Evolutionary conservation across 1,139 yeast genomes (phyloP).

Genomic region (Wickerhamiella infanticola): DNA sequence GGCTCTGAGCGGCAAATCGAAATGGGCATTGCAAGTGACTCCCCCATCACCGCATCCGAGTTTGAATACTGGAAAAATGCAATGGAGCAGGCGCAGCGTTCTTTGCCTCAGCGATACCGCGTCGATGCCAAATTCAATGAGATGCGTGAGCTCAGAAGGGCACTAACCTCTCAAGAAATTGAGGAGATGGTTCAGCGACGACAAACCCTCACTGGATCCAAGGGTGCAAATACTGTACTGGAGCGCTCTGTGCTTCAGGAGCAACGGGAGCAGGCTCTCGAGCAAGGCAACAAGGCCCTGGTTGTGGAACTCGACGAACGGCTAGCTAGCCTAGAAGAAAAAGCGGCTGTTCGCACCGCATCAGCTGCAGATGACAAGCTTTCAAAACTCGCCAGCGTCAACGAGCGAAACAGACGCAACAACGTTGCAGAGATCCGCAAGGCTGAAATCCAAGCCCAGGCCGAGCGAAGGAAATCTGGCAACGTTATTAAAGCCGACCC

Average conservation of each 20-base stretch:
- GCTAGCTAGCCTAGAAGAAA: conserved; percentile 24
- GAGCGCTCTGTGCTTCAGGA: conserved; percentile 61
- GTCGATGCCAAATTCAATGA: conserved; percentile 52
- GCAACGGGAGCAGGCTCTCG: conserved; percentile 61
- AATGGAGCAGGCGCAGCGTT: conserved; percentile 42
- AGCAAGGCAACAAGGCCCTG: conserved; percentile 39
- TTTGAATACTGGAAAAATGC: conserved; percentile 52
- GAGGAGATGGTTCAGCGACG: conserved; percentile 67
- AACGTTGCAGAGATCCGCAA: conserved; percentile 63
- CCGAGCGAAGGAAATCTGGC: conserved; percentile 36
- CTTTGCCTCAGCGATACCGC: conserved; percentile 48
- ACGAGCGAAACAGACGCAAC: conserved; percentile 67
- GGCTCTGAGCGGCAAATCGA: conserved; percentile 57
- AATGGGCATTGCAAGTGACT: conserved; percentile 67
- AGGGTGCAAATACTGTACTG: conserved; percentile 64
- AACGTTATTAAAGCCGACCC: conserved; percentile 46
- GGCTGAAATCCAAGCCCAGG: conserved; percentile 57
- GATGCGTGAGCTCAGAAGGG: conserved; percentile 46
- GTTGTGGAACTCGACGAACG: conserved; percentile 40
- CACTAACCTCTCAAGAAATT: conserved; percentile 60
- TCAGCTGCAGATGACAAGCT: conserved; percentile 7
- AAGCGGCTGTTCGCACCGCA: neutral
- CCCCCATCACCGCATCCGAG: conserved; percentile 52
- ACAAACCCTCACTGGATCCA: conserved; percentile 37
- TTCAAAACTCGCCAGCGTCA: conserved; percentile 43